phyloP scores from a whole-genome alignment of 2,329 filamentous ascomycete genomes.

The Remersonia thermophila region DNA sequence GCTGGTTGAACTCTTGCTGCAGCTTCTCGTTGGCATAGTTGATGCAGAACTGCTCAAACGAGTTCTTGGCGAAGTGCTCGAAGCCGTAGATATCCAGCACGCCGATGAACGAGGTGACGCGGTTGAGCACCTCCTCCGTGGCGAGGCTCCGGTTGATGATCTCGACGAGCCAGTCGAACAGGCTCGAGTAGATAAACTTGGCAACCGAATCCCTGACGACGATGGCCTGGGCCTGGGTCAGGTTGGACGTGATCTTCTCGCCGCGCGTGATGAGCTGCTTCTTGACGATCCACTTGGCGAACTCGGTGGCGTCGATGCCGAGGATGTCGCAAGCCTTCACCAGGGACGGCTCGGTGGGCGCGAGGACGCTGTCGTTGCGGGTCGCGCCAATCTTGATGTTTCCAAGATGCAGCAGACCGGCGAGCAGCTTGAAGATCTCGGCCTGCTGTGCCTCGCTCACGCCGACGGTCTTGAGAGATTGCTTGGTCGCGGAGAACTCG shows the following conservation, averaged over 20 bases:
- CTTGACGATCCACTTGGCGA: conserved; percentile 97
- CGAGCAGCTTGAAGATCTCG: conserved; percentile 81
- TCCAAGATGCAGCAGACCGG: conserved; percentile 82
- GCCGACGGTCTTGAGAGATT: conserved; percentile 78
- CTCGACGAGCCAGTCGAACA: conserved; percentile 99
- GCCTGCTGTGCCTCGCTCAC: conserved; percentile 61
- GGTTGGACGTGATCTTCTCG: conserved; percentile 93
- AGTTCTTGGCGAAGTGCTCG: conserved; percentile 98
- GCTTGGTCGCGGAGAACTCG: conserved; percentile 80
- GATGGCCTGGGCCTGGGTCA: conserved; percentile 83
- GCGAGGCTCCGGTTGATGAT: conserved; percentile 86
- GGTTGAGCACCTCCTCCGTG: conserved; percentile 70
- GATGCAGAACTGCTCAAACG: conserved; percentile 99
- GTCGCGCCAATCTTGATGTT: conserved; percentile 94
- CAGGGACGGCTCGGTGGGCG: conserved; percentile 69
- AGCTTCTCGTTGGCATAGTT: conserved; percentile 99
- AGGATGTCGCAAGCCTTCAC: conserved; percentile 72
- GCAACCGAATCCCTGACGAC: conserved; percentile 95
- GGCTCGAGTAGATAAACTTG: conserved; percentile 95
- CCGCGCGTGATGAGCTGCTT: conserved; percentile 94
- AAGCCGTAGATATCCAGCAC: conserved; percentile 99
- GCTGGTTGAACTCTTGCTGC: conserved; percentile 97
- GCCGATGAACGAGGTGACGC: conserved; percentile 85
- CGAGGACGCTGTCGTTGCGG: conserved; percentile 73
- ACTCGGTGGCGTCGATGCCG: conserved; percentile 73